Percentiles rank a stretch among this genome's conserved stretches.
Conservation (phyloP, 192 early-diverging fungal species). For the Gigaspora rosea region DNA sequence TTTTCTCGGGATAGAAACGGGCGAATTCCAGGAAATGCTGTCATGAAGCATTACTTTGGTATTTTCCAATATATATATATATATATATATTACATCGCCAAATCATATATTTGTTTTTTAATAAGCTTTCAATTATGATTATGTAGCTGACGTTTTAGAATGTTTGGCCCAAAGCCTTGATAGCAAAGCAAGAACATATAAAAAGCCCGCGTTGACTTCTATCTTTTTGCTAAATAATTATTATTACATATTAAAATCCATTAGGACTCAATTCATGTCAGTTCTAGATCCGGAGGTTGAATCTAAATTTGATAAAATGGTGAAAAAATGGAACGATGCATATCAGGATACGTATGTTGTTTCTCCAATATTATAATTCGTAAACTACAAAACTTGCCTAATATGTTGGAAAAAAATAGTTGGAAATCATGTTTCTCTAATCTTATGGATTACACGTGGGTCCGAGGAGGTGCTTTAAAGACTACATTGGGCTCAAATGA, state of each 20-base stretch:
- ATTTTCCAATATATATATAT: not conserved
- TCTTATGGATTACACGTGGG: constrained; percentile 73
- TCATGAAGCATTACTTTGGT: constrained; percentile 44
- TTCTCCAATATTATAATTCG: not conserved
- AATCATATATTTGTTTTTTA: not conserved
- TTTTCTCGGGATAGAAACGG: constrained; percentile 26
- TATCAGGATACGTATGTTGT: constrained; percentile 49
- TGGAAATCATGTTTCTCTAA: constrained; percentile 78
- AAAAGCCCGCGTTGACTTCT: constrained; percentile 61
- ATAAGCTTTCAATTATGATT: not conserved
- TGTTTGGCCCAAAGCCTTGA: constrained; percentile 63
- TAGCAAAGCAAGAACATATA: constrained; percentile 69
- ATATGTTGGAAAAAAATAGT: constrained; percentile 25
- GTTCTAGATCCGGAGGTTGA: constrained; percentile 53
- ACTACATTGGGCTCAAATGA: constrained; percentile 67
- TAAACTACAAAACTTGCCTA: not conserved
- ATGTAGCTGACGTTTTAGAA: constrained; percentile 57
- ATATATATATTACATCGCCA: not conserved
- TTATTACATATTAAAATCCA: constrained; percentile 69
- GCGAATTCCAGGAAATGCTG: constrained; percentile 30
- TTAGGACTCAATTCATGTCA: constrained; percentile 55
- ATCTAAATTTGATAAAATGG: constrained; percentile 54
- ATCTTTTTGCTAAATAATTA: constrained; percentile 87
- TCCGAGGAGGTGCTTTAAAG: constrained; percentile 62
- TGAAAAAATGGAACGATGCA: constrained; percentile 50